Evolutionary conservation across 768 basidiomycete genomes (phyloP), one percentile per base, ranked within the genome.

Genomic region (Hericium erinaceus): DNA sequence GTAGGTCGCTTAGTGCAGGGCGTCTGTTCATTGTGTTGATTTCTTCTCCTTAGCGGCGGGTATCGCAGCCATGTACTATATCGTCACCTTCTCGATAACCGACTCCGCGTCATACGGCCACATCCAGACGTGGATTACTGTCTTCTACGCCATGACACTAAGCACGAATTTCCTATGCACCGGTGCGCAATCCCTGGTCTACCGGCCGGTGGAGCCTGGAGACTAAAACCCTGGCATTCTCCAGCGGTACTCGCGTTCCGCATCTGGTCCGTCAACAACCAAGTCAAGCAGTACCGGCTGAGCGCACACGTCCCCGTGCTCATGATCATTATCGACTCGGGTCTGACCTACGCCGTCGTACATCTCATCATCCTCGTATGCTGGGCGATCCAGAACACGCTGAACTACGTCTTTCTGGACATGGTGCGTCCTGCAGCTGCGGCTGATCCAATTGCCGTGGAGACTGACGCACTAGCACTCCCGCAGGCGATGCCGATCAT

Each of bases 121-220:
- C 22, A 26, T 26, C 2, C 22, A 37, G 49, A 51, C 22, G n/a
- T 56, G 48, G 55, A 49, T 56, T 26, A 56, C 55, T 9, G 44
- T 39, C 26, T 56, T 48, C 37, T 56, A 37, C 48, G 26, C 46
- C 20, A 24, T 33, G 39, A 56, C 55, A 10, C 33, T 56, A 20
- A 38, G 18, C 26, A 56, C 55, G 18, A 56, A 56, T 20, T n/a
- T 38, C 11, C 16, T 56, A 8, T 56, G 46, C 55, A 56, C 55
- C 2, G 11, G 33, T 33, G 33, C 33, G 55, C 48, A 22, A 37
- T 20, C 16, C 44, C 20, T 50, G 8, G 49, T 46, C 7, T 33
- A 10, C 33, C 33, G 33, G 33, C 8, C 33, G 9, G 33, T 33
- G 7, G 33, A 33, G 8, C 33, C 9, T 33, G 33, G 5, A 2